phyloP scores from a whole-genome alignment of 306 rosid genomes.

The Nissolia schottii region DNA sequence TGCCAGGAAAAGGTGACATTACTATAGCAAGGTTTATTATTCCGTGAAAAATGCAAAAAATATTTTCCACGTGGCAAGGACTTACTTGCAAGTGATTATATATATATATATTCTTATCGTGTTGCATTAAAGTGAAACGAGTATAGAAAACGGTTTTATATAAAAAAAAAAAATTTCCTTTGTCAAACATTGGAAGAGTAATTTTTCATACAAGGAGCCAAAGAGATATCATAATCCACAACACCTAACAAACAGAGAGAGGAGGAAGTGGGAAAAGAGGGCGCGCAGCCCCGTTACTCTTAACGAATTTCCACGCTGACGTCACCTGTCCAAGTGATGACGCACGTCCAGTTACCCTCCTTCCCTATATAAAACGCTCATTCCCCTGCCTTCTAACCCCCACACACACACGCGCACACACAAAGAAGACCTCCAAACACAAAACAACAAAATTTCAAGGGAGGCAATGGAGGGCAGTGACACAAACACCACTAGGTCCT shows the following conservation, averaged over 20 bases:
- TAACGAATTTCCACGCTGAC: constrained; percentile 24
- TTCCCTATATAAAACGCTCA: constrained; percentile 32
- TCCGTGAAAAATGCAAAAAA: background rate
- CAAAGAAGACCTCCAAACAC: background rate
- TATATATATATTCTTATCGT: background rate
- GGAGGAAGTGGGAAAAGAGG: constrained; percentile 19
- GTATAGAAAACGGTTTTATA: background rate
- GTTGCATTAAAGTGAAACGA: background rate
- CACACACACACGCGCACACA: constrained; percentile 20
- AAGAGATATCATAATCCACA: constrained; percentile 25
- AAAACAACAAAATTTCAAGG: background rate
- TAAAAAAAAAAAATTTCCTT: too few species aligned
- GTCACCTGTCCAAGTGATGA: constrained; percentile 9
- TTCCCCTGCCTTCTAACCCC: constrained; percentile 20
- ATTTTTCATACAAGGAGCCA: constrained; percentile 41
- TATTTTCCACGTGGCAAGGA: background rate
- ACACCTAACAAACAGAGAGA: constrained; percentile 55
- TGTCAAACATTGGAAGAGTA: constrained; percentile 32
- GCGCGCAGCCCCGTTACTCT: constrained; percentile 23
- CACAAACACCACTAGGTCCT: constrained; percentile 24
- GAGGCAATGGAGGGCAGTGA: constrained; percentile 40
- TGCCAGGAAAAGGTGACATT: constrained; percentile 30
- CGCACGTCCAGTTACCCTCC: background rate
- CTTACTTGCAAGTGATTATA: background rate
- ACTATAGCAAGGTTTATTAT: background rate